Evolutionary conservation across 1,284 basidiomycete genomes (phyloP).

Genomic region (Polyporus tsugae): DNA sequence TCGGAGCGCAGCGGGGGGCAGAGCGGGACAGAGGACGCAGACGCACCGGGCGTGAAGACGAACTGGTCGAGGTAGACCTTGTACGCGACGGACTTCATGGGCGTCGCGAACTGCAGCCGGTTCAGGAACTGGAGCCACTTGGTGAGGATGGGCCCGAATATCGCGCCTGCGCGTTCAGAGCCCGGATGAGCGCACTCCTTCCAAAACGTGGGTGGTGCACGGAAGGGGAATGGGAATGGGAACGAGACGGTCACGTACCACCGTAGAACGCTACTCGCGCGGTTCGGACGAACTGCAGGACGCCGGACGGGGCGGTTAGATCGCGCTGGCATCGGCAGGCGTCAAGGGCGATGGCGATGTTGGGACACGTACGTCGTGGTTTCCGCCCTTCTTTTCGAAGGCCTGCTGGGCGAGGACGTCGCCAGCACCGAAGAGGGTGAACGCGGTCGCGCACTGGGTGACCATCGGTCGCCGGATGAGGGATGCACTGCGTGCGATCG

Average conservation of each 20-base stretch:
- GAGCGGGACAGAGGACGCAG: neutral
- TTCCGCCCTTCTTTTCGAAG: conserved; percentile 70
- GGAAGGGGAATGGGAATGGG: neutral
- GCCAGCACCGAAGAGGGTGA: conserved; percentile 77
- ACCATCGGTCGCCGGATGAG: conserved; percentile 71
- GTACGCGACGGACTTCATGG: conserved; percentile 64
- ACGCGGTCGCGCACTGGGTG: conserved; percentile 72
- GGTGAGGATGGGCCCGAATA: conserved; percentile 78
- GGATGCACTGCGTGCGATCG: conserved; percentile 52
- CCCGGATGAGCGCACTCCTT: neutral
- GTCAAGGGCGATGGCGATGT: neutral
- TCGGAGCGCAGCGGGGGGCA: no score
- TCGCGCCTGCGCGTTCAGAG: conserved; percentile 51
- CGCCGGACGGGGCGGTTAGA: neutral
- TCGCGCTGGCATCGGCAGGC: conserved; percentile 7
- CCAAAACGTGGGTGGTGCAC: neutral
- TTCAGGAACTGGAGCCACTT: conserved; percentile 77
- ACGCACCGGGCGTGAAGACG: conserved; percentile 69
- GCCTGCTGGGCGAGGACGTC: conserved; percentile 86
- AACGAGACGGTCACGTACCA: conserved; percentile 46
- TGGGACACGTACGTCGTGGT: conserved; percentile 69
- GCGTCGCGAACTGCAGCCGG: conserved; percentile 65
- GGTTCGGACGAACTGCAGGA: conserved; percentile 69
- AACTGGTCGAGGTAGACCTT: conserved; percentile 79
- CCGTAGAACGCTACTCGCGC: conserved; percentile 80